Conservation (phyloP, 176 grass and related monocot species). For the Ensete ventricosum region DNA sequence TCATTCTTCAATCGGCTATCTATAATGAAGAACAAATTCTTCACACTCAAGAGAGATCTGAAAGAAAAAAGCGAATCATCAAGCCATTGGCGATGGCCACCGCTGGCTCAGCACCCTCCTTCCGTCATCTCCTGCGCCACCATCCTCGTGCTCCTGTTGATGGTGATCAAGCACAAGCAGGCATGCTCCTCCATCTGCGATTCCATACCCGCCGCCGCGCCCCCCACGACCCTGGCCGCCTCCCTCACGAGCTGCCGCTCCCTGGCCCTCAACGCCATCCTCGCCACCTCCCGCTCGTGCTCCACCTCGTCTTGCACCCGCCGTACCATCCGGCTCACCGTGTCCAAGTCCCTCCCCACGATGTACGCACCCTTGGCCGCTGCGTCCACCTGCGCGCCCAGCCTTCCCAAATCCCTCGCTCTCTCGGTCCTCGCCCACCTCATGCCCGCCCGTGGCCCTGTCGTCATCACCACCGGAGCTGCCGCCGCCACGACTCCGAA, state of each 20-base stretch:
- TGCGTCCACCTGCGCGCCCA: constrained; percentile 39
- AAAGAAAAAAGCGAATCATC: background rate
- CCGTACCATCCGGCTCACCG: constrained; percentile 64
- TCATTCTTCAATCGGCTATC: too few relatives aligned
- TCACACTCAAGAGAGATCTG: too few relatives aligned
- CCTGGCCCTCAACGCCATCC: constrained; percentile 32
- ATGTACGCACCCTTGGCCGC: constrained; percentile 72
- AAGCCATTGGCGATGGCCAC: background rate
- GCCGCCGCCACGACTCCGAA: constrained; percentile 19
- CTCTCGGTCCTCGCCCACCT: background rate
- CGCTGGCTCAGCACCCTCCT: background rate
- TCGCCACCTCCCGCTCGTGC: constrained; percentile 62
- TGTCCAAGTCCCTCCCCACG: constrained; percentile 70
- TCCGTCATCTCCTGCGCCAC: constrained; percentile 21
- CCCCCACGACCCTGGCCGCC: constrained; percentile 24
- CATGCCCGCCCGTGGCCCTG: background rate
- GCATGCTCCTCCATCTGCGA: constrained; percentile 63
- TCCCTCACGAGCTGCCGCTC: constrained; percentile 10
- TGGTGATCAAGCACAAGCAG: constrained; percentile 70
- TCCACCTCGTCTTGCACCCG: constrained; percentile 77
- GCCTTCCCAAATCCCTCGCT: background rate
- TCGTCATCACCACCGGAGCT: background rate
- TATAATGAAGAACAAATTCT: too few relatives aligned
- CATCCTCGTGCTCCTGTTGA: constrained; percentile 63
- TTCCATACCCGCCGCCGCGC: constrained; percentile 41